Evolutionary conservation across 257 asterid genomes (phyloP).

Genomic region (Handroanthus guayacan): DNA sequence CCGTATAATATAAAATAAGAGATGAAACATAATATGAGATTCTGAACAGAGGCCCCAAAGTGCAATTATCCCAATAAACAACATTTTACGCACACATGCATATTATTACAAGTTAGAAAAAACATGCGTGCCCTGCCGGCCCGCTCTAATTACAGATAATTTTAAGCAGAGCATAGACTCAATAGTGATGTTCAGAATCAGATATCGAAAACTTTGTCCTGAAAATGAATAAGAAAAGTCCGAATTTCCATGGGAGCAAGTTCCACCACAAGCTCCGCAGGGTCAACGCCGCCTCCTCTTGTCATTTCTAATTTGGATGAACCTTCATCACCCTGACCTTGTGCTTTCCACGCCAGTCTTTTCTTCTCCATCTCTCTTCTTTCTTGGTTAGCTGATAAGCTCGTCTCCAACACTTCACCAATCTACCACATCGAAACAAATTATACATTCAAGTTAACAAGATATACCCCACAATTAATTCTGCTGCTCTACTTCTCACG

Average conservation of each 20-base stretch:
- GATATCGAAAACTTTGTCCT: slow-evolving; percentile 21
- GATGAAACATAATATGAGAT: no score
- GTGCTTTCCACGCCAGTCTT: slow-evolving; percentile 56
- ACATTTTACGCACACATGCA: no score
- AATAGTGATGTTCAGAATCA: background rate
- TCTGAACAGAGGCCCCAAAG: no score
- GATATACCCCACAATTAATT: no score
- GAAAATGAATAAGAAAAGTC: slow-evolving; percentile 54
- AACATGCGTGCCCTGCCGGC: no score
- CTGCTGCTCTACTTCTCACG: background rate
- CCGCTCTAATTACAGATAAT: background rate
- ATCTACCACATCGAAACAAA: slow-evolving; percentile 32
- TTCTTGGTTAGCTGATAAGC: slow-evolving; percentile 66
- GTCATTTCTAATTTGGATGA: background rate
- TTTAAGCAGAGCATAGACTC: background rate
- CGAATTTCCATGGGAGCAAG: slow-evolving; percentile 82
- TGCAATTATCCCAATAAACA: no score
- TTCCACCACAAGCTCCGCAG: slow-evolving; percentile 59
- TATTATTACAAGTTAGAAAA: no score
- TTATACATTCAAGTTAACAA: background rate
- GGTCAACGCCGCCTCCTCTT: slow-evolving; percentile 69
- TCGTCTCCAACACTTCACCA: slow-evolving; percentile 49
- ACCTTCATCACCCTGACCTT: slow-evolving; percentile 21
- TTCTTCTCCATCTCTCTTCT: slow-evolving; percentile 63
- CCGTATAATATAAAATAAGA: no score